Base-by-base conservation (phyloP, 1,284 basidiomycete species). In the Pholiota adiposa region DNA sequence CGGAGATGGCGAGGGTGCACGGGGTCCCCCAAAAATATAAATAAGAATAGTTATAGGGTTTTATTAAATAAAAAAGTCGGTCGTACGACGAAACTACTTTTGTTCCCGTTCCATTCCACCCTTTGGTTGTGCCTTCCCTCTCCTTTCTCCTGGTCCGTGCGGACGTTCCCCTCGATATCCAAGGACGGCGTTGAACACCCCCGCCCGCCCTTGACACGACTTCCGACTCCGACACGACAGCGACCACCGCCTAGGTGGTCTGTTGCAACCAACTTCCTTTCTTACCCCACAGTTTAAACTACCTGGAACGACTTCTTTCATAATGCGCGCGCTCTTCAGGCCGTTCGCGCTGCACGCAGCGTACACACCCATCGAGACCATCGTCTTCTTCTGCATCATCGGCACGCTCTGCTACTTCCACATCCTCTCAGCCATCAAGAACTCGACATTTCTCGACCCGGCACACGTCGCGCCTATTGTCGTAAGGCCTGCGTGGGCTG, bases 331-430 rank as follows among this genome's bases (percentile, higher is more conserved):
- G 11, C 65, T 88, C 23, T 75, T 88, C 40, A 76, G 85, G 41
- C 85, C 87, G 0, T 78, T 90, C 64, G 87, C 87, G 4, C 80
- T 82, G 9, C 85, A 87, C 62, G 85, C 87, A 1, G 86, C 85
- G 19, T 84, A 84, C 72, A 85, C 78, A 2, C 88, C 88, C 51
- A 89, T 90, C 59, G 96, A 98, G 74, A 90, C 92, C 21, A 93
- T 97, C 66, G 94, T 97, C 58, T 85, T 88, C 70, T 90, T 93
- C 76, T 93, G 89, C 72, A 86, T 96, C 70, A 75, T 95, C 61
- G 91, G 91, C 34, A 97, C 96, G 2, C 83, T 97, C 43, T 90
- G 92, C 52, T 97, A 97, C 76, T 96, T 97, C 73, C 93, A 96
- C 73, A 84, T 97, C 63, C 83, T 98, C 59, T 86, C 87, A 63